A percentile compares a stretch with the other conserved stretches of the same genome.
These are phyloP conservation scores for Staphylotrichum longicolle DNA, from an alignment of 495 filamentous ascomycete genomes.

Conservation along the genomic window DNA sequence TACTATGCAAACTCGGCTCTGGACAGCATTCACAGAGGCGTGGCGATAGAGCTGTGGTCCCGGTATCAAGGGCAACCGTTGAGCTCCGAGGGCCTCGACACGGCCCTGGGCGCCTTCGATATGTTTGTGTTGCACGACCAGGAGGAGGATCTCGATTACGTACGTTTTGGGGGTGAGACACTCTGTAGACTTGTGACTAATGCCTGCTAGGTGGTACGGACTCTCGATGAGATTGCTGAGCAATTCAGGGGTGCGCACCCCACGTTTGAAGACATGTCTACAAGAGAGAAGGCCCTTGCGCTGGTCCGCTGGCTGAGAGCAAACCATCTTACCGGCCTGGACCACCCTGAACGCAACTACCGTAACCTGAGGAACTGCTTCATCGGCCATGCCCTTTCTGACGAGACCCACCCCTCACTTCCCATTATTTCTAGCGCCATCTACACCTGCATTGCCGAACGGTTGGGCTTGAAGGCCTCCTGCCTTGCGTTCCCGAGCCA, in stretches of 20 bases:
- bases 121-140: constrained; percentile 75
- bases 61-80: constrained; percentile 41
- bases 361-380: constrained; percentile 80
- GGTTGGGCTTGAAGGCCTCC: constrained; percentile 65
- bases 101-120: constrained; percentile 77
- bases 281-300: constrained; percentile 63
- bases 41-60: constrained; percentile 74
- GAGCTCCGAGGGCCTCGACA: constrained; percentile 54
- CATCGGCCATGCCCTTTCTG: constrained; percentile 72
- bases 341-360: constrained; percentile 57
- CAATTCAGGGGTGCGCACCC: constrained; percentile 51
- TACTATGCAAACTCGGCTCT: constrained; percentile 73
- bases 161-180: constrained; percentile 37
- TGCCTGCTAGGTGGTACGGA: constrained; percentile 49
- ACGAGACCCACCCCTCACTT: constrained; percentile 64
- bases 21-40: constrained; percentile 73
- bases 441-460: constrained; percentile 44
- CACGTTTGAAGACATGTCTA: constrained; percentile 50
- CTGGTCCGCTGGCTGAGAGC: constrained; percentile 64
- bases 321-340: constrained; percentile 68
- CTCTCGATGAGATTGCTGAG: constrained; percentile 62
- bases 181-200: constrained; percentile 12
- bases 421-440: constrained; percentile 72
- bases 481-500: constrained; percentile 78
- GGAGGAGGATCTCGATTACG: constrained; percentile 70